Percentiles rank a stretch among this genome's conserved stretches.
Evolutionary conservation across 805 yeast species (phyloP).

Genomic region (Candida corydali): DNA sequence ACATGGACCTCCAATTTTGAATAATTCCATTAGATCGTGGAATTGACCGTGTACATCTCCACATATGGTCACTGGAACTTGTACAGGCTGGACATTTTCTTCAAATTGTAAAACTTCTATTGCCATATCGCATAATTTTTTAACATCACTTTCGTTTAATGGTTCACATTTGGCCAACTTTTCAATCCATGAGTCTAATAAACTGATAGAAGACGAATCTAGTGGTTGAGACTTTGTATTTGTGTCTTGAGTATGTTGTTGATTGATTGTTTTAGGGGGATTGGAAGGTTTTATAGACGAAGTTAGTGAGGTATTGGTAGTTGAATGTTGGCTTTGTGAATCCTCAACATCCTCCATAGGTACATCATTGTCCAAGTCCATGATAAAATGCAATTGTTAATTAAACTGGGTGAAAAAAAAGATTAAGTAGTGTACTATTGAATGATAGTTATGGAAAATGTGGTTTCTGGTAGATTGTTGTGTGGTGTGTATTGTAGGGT

Average conservation of each 20-base stretch:
- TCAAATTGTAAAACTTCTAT: conserved; percentile 86
- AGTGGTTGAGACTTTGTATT: conserved; percentile 18
- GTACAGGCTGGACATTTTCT: conserved; percentile 92
- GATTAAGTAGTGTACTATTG: too few relatives aligned
- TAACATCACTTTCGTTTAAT: conserved; percentile 74
- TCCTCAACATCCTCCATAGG: conserved; percentile 79
- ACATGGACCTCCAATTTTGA: conserved; percentile 75
- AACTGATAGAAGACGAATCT: conserved; percentile 45
- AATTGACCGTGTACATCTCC: conserved; percentile 97
- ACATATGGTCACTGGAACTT: conserved; percentile 94
- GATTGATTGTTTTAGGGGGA: background rate
- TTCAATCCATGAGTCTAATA: conserved; percentile 86
- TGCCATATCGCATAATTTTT: conserved; percentile 81
- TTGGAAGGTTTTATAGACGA: conserved; percentile 4
- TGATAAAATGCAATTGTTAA: too few relatives aligned
- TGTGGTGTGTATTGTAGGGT: too few relatives aligned
- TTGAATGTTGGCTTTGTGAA: conserved; percentile 24
- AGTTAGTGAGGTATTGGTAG: background rate
- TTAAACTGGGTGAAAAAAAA: too few relatives aligned
- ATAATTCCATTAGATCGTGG: conserved; percentile 89
- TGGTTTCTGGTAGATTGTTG: too few relatives aligned
- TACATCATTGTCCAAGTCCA: conserved; percentile 78
- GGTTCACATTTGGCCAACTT: conserved; percentile 77
- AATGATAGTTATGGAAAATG: too few relatives aligned
- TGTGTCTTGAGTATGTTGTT: conserved; percentile 25